A percentile compares a stretch with the other conserved stretches of the same genome.
phyloP scores from a whole-genome alignment of 805 yeast species.

The Yueomyces sinensis region DNA sequence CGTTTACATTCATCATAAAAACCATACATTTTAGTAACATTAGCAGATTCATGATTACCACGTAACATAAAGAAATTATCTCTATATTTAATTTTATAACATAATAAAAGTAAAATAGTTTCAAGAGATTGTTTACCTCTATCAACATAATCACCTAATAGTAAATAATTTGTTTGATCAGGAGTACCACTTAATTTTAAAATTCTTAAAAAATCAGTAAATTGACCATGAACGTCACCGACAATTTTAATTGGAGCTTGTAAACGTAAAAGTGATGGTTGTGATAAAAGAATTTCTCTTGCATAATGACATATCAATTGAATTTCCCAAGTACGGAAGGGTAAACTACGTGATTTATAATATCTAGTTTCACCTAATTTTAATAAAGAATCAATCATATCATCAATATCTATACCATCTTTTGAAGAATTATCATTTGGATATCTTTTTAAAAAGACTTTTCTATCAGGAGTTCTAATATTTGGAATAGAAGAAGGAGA shows the following conservation, averaged over 20 bases:
- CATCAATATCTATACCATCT: slow-evolving; percentile 39
- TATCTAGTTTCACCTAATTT: slow-evolving; percentile 34
- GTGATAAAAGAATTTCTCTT: slow-evolving; percentile 45
- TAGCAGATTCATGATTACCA: slow-evolving; percentile 97
- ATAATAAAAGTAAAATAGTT: slow-evolving; percentile 73
- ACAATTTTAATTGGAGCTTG: slow-evolving; percentile 75
- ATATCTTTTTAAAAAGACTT: slow-evolving; percentile 17
- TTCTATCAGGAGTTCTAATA: slow-evolving; percentile 5
- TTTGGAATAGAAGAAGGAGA: slow-evolving; percentile 9
- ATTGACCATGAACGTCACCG: slow-evolving; percentile 96
- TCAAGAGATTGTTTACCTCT: slow-evolving; percentile 94
- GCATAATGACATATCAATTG: slow-evolving; percentile 44
- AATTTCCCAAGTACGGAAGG: slow-evolving; percentile 39
- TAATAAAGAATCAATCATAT: slow-evolving; percentile 47
- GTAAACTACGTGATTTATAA: slow-evolving; percentile 28
- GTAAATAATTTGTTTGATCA: slow-evolving; percentile 81
- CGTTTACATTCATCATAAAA: slow-evolving; percentile 97
- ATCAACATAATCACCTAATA: slow-evolving; percentile 94
- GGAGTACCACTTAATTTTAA: slow-evolving; percentile 95
- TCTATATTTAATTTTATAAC: slow-evolving; percentile 92
- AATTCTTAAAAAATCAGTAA: slow-evolving; percentile 76
- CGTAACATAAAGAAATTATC: slow-evolving; percentile 87
- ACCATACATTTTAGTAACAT: slow-evolving; percentile 91
- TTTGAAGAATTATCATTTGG: slow-evolving; percentile 17
- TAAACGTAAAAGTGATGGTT: slow-evolving; percentile 50